These are phyloP conservation scores for Talaromyces amestolkiae DNA, from an alignment of 2,329 filamentous ascomycete genomes.

Conservation along the genomic window DNA sequence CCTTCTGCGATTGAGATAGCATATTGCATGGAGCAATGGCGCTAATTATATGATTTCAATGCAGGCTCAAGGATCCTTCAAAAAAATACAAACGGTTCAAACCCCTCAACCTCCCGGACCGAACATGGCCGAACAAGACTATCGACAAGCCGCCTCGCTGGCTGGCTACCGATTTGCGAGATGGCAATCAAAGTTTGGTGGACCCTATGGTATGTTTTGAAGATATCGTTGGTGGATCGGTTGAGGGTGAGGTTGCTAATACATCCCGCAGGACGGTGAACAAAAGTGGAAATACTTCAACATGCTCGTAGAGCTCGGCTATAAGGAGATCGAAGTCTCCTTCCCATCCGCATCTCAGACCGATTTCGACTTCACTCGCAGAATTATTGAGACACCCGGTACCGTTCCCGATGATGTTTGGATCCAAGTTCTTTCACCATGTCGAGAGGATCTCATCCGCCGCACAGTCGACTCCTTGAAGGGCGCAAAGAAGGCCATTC, in stretches of 20 bases:
- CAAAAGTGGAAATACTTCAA: slow-evolving; percentile 96
- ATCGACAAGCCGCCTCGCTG: slow-evolving; percentile 84
- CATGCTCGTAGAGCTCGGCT: slow-evolving; percentile 87
- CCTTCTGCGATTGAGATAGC: not conserved
- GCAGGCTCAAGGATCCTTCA: slow-evolving; percentile 50
- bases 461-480: slow-evolving; percentile 84
- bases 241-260: not conserved
- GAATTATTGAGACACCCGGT: slow-evolving; percentile 79
- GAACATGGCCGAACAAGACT: slow-evolving; percentile 75
- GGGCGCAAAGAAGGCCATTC: slow-evolving; percentile 87
- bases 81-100: slow-evolving; percentile 50
- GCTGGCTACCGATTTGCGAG: slow-evolving; percentile 83
- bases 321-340: slow-evolving; percentile 96
- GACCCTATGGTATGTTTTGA: slow-evolving; percentile 75
- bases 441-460: slow-evolving; percentile 84
- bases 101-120: slow-evolving; percentile 49
- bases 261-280: slow-evolving; percentile 69
- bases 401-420: slow-evolving; percentile 83
- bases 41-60: slow-evolving; percentile 15
- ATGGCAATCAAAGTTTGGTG: slow-evolving; percentile 90
- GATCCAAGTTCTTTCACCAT: slow-evolving; percentile 89
- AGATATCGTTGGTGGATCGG: not conserved
- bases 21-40: not conserved
- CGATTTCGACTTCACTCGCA: slow-evolving; percentile 92
- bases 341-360: slow-evolving; percentile 93